phyloP scores from a whole-genome alignment of 768 basidiomycete species.

The Pholiota microspora region DNA sequence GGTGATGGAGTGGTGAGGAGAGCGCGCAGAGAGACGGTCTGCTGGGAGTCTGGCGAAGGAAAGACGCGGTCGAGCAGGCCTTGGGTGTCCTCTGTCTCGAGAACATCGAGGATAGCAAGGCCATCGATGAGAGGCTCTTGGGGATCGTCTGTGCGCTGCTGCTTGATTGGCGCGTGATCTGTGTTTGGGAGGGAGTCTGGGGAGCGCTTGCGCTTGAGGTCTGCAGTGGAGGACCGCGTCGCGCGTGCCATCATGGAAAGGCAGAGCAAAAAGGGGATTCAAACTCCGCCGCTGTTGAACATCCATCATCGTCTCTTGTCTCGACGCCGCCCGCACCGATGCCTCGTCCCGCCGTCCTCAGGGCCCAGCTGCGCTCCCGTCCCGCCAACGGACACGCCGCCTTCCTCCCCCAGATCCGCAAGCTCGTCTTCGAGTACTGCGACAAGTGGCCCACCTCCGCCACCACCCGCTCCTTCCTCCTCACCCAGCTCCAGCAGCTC shows the following conservation, averaged over 20 bases:
- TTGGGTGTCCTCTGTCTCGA: conserved; percentile 51
- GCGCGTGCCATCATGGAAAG: conserved; percentile 65
- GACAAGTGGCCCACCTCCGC: conserved; percentile 77
- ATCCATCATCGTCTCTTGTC: conserved; percentile 3
- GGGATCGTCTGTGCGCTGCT: conserved; percentile 35
- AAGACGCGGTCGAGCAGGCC: conserved; percentile 81
- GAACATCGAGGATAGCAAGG: conserved; percentile 20
- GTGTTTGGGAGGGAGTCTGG: conserved; percentile 34
- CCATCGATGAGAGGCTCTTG: conserved; percentile 17
- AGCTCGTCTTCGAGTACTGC: conserved; percentile 88
- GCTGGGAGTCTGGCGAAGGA: conserved; percentile 39
- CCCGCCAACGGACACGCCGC: conserved; percentile 74
- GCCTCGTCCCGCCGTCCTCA: conserved; percentile 27
- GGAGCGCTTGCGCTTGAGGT: conserved; percentile 64
- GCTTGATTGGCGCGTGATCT: conserved; percentile 51
- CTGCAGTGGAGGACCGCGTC: conserved; percentile 60
- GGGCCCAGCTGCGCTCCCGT: conserved; percentile 48
- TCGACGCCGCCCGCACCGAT: conserved; percentile 11
- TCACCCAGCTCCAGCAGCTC: conserved; percentile 57
- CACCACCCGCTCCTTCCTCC: conserved; percentile 68
- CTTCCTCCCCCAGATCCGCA: conserved; percentile 78
- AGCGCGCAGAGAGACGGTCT: conserved; percentile 27
- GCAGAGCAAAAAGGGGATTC: conserved; percentile 29
- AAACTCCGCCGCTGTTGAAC: conserved; percentile 25
- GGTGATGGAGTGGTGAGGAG: conserved; percentile 16